Percentiles rank a stretch among this genome's conserved stretches.
These are phyloP conservation scores for Graphium sp. DNA, from an alignment of 2,329 filamentous ascomycete genomes.

Conservation along the genomic window DNA sequence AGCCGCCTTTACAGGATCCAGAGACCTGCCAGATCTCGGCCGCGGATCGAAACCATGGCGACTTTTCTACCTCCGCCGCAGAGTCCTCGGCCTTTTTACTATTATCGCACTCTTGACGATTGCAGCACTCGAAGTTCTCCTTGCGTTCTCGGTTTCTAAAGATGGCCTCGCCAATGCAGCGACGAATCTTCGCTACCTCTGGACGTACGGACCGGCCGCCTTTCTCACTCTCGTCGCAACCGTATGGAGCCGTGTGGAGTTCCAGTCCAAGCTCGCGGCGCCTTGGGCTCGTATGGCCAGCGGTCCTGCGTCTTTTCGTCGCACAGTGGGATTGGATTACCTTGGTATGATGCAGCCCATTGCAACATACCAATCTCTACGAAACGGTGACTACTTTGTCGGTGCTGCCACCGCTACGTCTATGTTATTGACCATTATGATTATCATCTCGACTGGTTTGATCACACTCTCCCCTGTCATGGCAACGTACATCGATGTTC, in stretches of 20 bases:
- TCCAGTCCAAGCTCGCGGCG: conserved; percentile 17
- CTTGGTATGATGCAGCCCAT: conserved; percentile 12
- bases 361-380: conserved; percentile 12
- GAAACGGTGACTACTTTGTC: conserved; percentile 17
- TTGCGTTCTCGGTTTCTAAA: conserved; percentile 13
- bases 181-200: conserved; percentile 14
- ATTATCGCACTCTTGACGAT: conserved; percentile 12
- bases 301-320: conserved; percentile 11
- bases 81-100: conserved; percentile 13
- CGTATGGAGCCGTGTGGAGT: conserved; percentile 19
- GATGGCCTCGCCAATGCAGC: conserved; percentile 12
- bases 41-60: too few relatives aligned
- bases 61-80: conserved; percentile 16
- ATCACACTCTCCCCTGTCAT: conserved; percentile 14
- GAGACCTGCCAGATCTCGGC: too few relatives aligned
- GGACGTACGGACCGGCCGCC: conserved; percentile 17
- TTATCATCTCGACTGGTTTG: conserved; percentile 18
- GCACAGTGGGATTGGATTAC: conserved; percentile 19
- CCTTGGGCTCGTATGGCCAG: conserved; percentile 19
- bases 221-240: conserved; percentile 15
- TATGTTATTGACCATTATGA: conserved; percentile 14
- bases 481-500: conserved; percentile 9
- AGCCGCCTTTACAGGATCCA: too few relatives aligned
- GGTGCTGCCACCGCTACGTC: conserved; percentile 10
- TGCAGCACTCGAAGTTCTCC: conserved; percentile 13